phyloP scores from a whole-genome alignment of 2,329 filamentous ascomycete species.

The Beauveria bassiana region DNA sequence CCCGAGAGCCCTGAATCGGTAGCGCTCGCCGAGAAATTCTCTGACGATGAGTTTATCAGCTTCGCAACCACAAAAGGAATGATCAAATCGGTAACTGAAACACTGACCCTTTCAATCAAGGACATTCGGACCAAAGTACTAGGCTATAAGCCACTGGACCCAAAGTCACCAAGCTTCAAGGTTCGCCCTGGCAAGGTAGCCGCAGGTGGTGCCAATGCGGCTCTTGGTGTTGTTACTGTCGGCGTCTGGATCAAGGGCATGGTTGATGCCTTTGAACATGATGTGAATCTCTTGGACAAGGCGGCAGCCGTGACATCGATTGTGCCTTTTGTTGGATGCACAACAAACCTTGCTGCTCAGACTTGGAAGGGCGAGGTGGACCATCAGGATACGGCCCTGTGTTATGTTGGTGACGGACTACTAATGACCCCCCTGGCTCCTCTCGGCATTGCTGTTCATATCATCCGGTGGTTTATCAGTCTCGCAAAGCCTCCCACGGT shows the following conservation, averaged over 20 bases:
- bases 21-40: background rate
- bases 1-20: background rate
- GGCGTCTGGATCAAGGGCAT: background rate
- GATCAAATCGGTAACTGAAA: background rate
- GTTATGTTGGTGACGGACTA: background rate
- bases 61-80: background rate
- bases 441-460: background rate
- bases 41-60: background rate
- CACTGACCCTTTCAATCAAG: background rate
- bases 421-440: background rate
- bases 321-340: background rate
- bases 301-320: background rate
- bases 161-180: background rate
- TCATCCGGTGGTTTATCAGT: background rate
- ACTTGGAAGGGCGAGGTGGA: background rate
- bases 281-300: background rate
- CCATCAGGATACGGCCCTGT: background rate
- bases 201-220: background rate
- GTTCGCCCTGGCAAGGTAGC: background rate
- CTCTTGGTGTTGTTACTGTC: background rate
- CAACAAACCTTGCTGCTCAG: background rate
- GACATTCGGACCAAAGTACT: background rate
- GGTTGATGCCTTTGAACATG: background rate
- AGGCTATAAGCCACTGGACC: background rate
- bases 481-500: background rate